Conservation (phyloP, 1,139 yeast species). For the Suhomyces chickasaworum region DNA sequence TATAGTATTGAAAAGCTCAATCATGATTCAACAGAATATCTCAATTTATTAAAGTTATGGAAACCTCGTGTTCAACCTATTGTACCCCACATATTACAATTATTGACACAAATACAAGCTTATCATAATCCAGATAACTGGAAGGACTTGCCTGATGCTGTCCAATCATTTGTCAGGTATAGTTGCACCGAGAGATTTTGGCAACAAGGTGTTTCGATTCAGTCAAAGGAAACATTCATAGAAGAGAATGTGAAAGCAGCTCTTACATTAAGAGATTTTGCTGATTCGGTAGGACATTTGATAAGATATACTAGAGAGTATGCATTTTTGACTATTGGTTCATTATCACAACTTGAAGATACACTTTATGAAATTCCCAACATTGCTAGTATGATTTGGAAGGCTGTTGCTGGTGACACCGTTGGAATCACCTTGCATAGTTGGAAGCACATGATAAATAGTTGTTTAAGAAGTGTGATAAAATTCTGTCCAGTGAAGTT, state of each 20-base stretch:
- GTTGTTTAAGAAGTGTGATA: constrained; percentile 82
- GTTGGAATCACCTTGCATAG: constrained; percentile 90
- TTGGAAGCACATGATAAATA: constrained; percentile 94
- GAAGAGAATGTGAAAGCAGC: constrained; percentile 95
- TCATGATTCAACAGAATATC: constrained; percentile 75
- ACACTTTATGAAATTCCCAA: constrained; percentile 86
- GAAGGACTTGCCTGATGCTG: constrained; percentile 83
- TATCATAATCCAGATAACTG: constrained; percentile 94
- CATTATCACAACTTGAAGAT: constrained; percentile 86
- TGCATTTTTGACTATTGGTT: constrained; percentile 86
- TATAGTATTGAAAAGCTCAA: constrained; percentile 89
- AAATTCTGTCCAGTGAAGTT: constrained; percentile 81
- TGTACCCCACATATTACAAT: constrained; percentile 83
- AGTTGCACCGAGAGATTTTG: constrained; percentile 93
- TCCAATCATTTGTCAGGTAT: constrained; percentile 84
- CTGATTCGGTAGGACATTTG: constrained; percentile 97
- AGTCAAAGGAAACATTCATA: constrained; percentile 90
- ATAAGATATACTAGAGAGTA: constrained; percentile 95
- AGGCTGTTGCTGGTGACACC: constrained; percentile 81
- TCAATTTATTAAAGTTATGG: constrained; percentile 77
- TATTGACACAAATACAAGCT: constrained; percentile 87
- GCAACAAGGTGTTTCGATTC: constrained; percentile 97
- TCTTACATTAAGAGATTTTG: constrained; percentile 90
- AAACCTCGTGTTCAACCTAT: constrained; percentile 91
- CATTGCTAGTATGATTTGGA: constrained; percentile 76